Conservation (phyloP, 306 rosid species). For the Rosa multiflora region DNA sequence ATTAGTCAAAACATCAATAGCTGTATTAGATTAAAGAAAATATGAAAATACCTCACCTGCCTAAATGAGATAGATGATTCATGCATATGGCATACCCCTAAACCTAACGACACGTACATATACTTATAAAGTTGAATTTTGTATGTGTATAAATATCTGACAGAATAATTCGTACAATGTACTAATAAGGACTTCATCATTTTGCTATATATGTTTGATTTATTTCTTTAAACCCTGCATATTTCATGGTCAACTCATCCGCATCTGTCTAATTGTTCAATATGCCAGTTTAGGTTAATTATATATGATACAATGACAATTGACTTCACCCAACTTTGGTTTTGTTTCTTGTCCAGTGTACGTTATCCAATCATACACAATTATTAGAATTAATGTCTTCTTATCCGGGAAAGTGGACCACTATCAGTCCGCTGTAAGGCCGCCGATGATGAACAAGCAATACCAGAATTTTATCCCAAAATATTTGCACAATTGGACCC, state of each 20-base stretch:
- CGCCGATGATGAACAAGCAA: not conserved
- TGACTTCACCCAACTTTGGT: not conserved
- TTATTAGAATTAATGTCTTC: not conserved
- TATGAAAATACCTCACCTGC: no score
- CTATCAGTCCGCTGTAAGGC: not conserved
- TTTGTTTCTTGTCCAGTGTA: not conserved
- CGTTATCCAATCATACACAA: slow-evolving; percentile 1
- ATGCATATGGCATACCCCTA: no score
- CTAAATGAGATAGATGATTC: no score
- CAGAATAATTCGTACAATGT: not conserved
- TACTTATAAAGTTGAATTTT: no score
- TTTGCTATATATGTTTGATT: not conserved
- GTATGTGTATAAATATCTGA: not conserved
- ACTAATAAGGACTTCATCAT: not conserved
- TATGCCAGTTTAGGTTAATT: not conserved
- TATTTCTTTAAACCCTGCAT: not conserved
- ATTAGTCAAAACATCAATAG: no score
- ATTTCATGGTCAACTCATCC: slow-evolving; percentile 6
- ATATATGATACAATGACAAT: not conserved
- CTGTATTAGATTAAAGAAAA: no score
- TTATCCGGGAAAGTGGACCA: not conserved
- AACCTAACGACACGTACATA: not conserved
- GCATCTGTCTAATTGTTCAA: not conserved
- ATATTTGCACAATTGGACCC: not conserved
- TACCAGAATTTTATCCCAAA: not conserved